Evolutionary conservation across 441 rosid genomes (phyloP), one percentile per base, ranked within the genome.

Genomic region (Flueggea neowawraea): DNA sequence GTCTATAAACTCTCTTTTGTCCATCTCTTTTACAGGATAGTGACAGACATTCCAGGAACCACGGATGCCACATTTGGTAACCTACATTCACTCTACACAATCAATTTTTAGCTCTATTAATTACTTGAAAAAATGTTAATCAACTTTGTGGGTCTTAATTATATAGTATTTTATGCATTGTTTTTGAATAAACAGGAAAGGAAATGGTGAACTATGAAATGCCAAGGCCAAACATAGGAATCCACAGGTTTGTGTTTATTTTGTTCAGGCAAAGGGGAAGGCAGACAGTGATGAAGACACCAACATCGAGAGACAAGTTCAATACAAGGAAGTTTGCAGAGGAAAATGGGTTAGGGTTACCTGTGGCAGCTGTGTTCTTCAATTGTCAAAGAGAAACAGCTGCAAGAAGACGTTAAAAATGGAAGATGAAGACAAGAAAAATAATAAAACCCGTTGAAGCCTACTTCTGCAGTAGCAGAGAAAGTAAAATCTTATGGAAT

Each of bases 381-480:
- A 90, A 93, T 65, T 84, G 90, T 48, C 98, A 89, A 65, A 83
- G 98, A 62, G 97, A 94, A 73, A 90, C 96, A 7, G 97, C 98
- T 8, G 95, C 98, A 6, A 89, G 98, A 64, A 83, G 87, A 65
- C 97, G 98, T 32, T 55, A 22, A 22, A 22, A 22, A 22, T 22
- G 28, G 28, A 22, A 22, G 45, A 43, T 43, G 45, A 6, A 43
- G 12, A 14, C 50, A 47, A 10, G 50, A 47, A 9, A 47, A 14
- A 47, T 9, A 4, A 47, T 47, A 4, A 47, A 43, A 6, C 28
- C 28, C 28, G 28, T 36, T 36, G 41, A 5, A 0, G 3, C 41
- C 41, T 36, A 36, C 9, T 5, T 5, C 9, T 36, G 9, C 41
- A 36, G 28, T 22, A 22, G 28, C 28, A 22, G 28, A 22, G 28